Conservation (phyloP, 2,329 filamentous ascomycete genomes). For the Aureobasidium uvarum region DNA sequence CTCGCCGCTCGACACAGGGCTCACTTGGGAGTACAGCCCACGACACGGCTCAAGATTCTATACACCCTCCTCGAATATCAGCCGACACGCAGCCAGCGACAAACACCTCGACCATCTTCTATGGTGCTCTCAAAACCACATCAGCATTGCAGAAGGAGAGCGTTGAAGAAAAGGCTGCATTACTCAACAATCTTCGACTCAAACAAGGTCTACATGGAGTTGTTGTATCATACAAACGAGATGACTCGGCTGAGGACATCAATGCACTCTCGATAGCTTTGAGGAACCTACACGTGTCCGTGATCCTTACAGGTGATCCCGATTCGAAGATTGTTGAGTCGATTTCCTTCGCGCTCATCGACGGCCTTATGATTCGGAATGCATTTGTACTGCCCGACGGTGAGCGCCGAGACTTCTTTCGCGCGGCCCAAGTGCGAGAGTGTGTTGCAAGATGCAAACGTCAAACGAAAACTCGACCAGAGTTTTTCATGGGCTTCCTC, state of each 20-base stretch:
- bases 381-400: constrained; percentile 26
- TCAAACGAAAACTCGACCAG: constrained; percentile 27
- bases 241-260: constrained; percentile 22
- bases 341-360: constrained; percentile 26
- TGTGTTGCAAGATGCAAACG: constrained; percentile 29
- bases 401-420: constrained; percentile 28
- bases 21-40: not conserved
- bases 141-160: not conserved
- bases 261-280: constrained; percentile 24
- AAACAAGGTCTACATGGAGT: constrained; percentile 27
- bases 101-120: not conserved
- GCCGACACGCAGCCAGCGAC: not conserved
- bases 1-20: not conserved
- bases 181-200: constrained; percentile 25
- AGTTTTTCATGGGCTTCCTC: constrained; percentile 30
- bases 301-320: constrained; percentile 28
- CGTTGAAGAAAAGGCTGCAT: constrained; percentile 5
- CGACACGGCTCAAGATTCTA: constrained; percentile 4
- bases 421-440: constrained; percentile 27
- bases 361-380: constrained; percentile 29
- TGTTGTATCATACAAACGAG: constrained; percentile 24
- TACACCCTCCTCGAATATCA: constrained; percentile 4
- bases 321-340: constrained; percentile 24
- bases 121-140: not conserved
- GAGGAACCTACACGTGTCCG: constrained; percentile 25